Evolutionary conservation across 176 grass and related monocot genomes (phyloP).

Genomic region (Lolium multiflorum): DNA sequence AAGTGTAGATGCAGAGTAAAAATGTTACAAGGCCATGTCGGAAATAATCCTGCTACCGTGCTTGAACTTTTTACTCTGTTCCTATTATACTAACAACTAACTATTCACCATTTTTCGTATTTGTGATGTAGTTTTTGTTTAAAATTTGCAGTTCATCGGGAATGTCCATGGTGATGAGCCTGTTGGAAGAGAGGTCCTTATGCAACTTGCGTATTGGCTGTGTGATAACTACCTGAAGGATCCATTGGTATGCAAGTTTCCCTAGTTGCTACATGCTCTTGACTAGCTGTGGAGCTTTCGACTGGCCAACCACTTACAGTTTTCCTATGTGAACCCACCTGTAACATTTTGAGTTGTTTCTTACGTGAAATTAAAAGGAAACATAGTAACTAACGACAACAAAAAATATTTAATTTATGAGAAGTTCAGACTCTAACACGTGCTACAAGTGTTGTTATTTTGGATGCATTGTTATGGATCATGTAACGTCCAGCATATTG

Average conservation of each 20-base stretch:
- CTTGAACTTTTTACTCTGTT: no score
- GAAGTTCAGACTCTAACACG: background rate
- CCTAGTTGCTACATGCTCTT: background rate
- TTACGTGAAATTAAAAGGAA: background rate
- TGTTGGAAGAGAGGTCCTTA: constrained; percentile 92
- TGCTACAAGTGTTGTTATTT: background rate
- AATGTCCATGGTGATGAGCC: constrained; percentile 97
- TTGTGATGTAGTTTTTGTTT: constrained; percentile 23
- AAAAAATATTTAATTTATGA: background rate
- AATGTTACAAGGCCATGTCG: background rate
- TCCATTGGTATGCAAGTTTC: constrained; percentile 61
- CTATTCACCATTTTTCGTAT: constrained; percentile 5
- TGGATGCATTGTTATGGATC: background rate
- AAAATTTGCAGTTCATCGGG: constrained; percentile 78
- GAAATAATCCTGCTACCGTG: background rate
- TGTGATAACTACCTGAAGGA: constrained; percentile 90
- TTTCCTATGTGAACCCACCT: constrained; percentile 12
- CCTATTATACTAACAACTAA: background rate
- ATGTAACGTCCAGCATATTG: background rate
- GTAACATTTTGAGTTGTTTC: constrained; percentile 12
- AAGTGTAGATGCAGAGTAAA: background rate
- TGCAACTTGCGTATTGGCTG: constrained; percentile 87
- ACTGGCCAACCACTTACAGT: background rate
- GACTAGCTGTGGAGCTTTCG: background rate
- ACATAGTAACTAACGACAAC: background rate